A percentile compares a stretch with the other conserved stretches of the same genome.
Evolutionary conservation across 371 early-diverging fungal genomes (phyloP).

Genomic region (Actinomucor elegans): DNA sequence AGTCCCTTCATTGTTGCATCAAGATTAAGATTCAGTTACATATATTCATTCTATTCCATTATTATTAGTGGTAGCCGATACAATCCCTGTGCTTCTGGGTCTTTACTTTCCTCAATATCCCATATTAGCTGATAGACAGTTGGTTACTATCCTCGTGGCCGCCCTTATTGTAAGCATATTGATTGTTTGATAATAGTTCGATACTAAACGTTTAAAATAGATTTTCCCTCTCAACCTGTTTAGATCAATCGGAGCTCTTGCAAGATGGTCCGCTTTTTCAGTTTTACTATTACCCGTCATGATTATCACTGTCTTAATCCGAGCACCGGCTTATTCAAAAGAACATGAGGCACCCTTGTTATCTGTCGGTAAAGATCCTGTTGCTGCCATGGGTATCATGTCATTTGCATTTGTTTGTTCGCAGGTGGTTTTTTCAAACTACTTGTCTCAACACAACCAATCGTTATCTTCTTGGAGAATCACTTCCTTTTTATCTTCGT

Average conservation of each 20-base stretch:
- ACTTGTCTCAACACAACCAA: constrained; percentile 46
- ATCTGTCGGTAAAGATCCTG: constrained; percentile 48
- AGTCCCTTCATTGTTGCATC: constrained; percentile 4
- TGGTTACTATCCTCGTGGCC: constrained; percentile 45
- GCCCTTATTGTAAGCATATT: constrained; percentile 36
- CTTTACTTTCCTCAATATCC: constrained; percentile 39
- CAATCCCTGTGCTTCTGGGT: constrained; percentile 51
- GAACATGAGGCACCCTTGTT: constrained; percentile 49
- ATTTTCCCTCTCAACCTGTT: constrained; percentile 54
- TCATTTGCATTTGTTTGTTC: constrained; percentile 65
- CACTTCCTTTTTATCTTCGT: constrained; percentile 43
- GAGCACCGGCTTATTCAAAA: constrained; percentile 50
- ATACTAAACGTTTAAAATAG: constrained; percentile 15
- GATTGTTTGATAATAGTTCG: neutral
- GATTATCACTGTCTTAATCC: constrained; percentile 46
- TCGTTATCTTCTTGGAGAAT: constrained; percentile 41
- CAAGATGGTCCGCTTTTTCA: constrained; percentile 51
- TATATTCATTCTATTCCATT: neutral
- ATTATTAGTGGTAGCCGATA: constrained; percentile 55
- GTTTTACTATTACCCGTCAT: constrained; percentile 56
- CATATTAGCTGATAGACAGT: constrained; percentile 32
- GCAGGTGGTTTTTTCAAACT: constrained; percentile 59
- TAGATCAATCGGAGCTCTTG: constrained; percentile 58
- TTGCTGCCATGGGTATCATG: constrained; percentile 61
- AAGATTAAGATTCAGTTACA: neutral